Evolutionary conservation across 441 rosid species (phyloP).

Genomic region (California macrophylla): DNA sequence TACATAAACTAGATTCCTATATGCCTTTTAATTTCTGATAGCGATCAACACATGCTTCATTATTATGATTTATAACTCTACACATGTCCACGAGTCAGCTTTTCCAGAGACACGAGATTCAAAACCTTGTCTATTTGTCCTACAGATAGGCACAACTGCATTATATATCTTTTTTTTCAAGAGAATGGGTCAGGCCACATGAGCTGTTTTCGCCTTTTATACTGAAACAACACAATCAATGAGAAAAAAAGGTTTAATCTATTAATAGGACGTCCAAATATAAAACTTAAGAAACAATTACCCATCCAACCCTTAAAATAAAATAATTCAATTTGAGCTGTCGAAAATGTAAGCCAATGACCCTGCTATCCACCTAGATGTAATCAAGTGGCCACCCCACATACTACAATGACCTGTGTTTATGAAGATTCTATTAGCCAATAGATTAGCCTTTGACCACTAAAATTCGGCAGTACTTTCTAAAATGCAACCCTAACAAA

Average conservation of each 20-base stretch:
- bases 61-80: neutral
- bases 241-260: neutral
- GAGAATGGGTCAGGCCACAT: conserved; percentile 5
- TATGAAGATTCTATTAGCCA: neutral
- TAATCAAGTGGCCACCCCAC: neutral
- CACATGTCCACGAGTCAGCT: conserved; percentile 9
- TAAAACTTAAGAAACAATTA: neutral
- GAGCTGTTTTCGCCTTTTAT: neutral
- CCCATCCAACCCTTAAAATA: neutral
- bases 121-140: conserved; percentile 5
- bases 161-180: conserved; percentile 1
- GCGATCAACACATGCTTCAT: neutral
- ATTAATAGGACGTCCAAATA: neutral
- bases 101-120: neutral
- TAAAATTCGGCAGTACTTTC: neutral
- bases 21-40: neutral
- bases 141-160: neutral
- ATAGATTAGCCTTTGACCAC: neutral
- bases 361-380: neutral
- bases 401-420: neutral
- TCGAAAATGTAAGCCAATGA: neutral
- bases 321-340: neutral
- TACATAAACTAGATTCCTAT: neutral
- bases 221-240: neutral
- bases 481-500: neutral